Evolutionary conservation across 352 stramenopile genomes (phyloP).

Genomic region (Phytopythium montanum): DNA sequence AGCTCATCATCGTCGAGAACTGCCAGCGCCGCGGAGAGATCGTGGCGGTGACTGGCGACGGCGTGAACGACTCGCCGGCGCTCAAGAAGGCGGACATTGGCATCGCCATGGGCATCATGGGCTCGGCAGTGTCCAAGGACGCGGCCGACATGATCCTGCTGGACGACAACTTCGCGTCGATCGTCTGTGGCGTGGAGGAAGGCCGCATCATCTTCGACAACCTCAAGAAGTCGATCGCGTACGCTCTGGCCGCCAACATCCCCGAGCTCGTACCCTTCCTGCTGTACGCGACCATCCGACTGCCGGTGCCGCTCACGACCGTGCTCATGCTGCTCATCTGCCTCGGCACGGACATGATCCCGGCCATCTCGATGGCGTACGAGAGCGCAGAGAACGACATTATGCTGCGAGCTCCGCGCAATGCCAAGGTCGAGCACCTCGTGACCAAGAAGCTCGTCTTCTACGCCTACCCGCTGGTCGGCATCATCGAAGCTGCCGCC

Average conservation of each 20-base stretch:
- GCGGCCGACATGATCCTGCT: constrained; percentile 96
- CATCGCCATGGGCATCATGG: constrained; percentile 98
- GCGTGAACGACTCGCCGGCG: constrained; percentile 97
- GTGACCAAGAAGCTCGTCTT: constrained; percentile 88
- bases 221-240: constrained; percentile 93
- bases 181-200: constrained; percentile 95
- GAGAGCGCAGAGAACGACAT: constrained; percentile 87
- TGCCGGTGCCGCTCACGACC: constrained; percentile 88
- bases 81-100: constrained; percentile 97
- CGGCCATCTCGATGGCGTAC: constrained; percentile 93
- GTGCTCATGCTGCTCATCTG: constrained; percentile 92
- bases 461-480: constrained; percentile 87
- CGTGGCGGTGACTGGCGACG: constrained; percentile 95
- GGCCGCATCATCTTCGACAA: constrained; percentile 96
- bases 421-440: constrained; percentile 77
- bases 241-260: constrained; percentile 92
- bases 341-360: constrained; percentile 91
- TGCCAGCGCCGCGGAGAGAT: constrained; percentile 83
- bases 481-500: constrained; percentile 79
- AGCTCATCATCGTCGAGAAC: constrained; percentile 95
- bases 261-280: constrained; percentile 87
- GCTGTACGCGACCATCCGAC: constrained; percentile 78
- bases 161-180: constrained; percentile 98
- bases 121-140: constrained; percentile 95
- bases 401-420: constrained; percentile 80